These are phyloP conservation scores for Fusarium subtropicale DNA, from an alignment of 2,329 filamentous ascomycete species.

Conservation along the genomic window DNA sequence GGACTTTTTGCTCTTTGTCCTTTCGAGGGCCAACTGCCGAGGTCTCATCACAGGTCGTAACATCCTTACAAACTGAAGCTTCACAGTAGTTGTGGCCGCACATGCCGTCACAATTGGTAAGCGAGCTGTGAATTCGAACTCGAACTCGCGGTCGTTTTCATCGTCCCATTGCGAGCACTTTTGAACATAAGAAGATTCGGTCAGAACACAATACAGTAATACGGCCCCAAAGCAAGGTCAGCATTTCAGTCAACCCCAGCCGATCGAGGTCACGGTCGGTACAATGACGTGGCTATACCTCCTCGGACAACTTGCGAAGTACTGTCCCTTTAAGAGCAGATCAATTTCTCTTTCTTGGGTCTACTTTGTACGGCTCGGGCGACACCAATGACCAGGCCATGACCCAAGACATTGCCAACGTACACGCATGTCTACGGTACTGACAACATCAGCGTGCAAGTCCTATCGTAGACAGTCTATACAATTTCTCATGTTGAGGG, in stretches of 20 bases:
- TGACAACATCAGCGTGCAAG: constrained; percentile 14
- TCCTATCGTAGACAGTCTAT: constrained; percentile 15
- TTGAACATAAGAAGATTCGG: background rate
- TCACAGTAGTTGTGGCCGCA: constrained; percentile 13
- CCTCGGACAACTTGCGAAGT: constrained; percentile 11
- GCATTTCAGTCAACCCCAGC: constrained; percentile 32
- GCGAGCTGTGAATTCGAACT: background rate
- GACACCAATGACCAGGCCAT: constrained; percentile 15
- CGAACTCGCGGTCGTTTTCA: background rate
- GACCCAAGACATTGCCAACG: constrained; percentile 36
- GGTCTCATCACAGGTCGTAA: constrained; percentile 4
- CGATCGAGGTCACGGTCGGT: constrained; percentile 46
- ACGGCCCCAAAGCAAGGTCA: constrained; percentile 23
- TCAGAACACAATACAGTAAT: constrained; percentile 12
- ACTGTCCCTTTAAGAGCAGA: constrained; percentile 24
- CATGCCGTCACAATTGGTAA: constrained; percentile 7
- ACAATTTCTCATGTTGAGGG: constrained; percentile 24
- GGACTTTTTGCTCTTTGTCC: background rate
- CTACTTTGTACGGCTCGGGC: constrained; percentile 20
- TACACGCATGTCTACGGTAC: constrained; percentile 22
- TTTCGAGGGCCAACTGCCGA: constrained; percentile 30
- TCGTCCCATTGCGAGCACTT: constrained; percentile 13
- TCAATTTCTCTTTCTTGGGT: constrained; percentile 40
- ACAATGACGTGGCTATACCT: constrained; percentile 46
- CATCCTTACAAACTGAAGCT: constrained; percentile 25